Evolutionary conservation across 2,329 filamentous ascomycete genomes (phyloP), one percentile per base, ranked within the genome.

Genomic region (Hymenotorrendiella dingleyae): DNA sequence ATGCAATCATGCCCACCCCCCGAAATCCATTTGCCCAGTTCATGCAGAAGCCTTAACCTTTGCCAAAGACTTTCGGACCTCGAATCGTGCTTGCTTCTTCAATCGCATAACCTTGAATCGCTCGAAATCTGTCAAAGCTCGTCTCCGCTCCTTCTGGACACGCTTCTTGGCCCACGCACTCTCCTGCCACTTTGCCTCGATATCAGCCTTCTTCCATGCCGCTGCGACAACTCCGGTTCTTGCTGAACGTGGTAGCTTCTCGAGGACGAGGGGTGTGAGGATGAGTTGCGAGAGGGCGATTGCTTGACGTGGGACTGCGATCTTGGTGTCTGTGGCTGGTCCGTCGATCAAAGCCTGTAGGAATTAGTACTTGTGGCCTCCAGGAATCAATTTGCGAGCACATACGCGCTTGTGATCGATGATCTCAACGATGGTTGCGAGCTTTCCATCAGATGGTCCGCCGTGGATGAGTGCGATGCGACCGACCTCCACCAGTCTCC

Each of bases 401-500:
- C 93, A 69, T 94, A 98, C 93, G 75, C 93, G 89, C 82, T 95
- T 96, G 85, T 98, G 91, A 76, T 98, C 93, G 76, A 98, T 93
- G 73, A 98, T 97, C 83, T 98, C 91, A 73, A 95, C 89, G 66
- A 98, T 91, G 64, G 83, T 76, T 64, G 90, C 94, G 63, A 97
- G 81, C 69, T 86, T 86, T 75, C 90, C 90, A 61, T 76, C 86
- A 62, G 83, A 82, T 66, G 89, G 85, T 67, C 79, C 74, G 64
- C 70, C 71, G 71, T 87, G 84, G 76, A 97, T 83, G 70, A 94
- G 82, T 69, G 95, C 84, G 67, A 98, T 82, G 69, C 93, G 89
- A 82, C 93, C 93, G 72, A 96, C 87, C 84, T 98, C 90, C 70
- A 98, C 90, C 73, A 89, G 80, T 78, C 90, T 90, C 89, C 89